These are phyloP conservation scores for Alternaria ethzedia DNA, from an alignment of 2,329 filamentous ascomycete species.

Conservation along the genomic window DNA sequence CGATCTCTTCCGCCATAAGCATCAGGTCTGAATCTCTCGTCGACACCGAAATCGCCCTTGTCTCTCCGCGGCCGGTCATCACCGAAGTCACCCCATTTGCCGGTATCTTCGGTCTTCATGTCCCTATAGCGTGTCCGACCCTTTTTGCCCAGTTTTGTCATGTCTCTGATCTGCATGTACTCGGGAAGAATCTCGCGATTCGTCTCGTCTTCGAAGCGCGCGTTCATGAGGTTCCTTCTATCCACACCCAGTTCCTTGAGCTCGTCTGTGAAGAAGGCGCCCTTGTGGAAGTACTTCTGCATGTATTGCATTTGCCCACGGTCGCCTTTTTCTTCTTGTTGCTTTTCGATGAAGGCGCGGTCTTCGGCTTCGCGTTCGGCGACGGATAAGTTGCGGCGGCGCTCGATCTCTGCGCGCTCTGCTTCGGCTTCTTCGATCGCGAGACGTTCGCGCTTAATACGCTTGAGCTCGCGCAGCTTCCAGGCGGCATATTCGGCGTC, in stretches of 20 bases:
- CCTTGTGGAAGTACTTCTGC: conserved; percentile 97
- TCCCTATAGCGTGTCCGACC: conserved; percentile 90
- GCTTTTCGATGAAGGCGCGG: conserved; percentile 74
- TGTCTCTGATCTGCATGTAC: conserved; percentile 90
- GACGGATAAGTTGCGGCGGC: conserved; percentile 81
- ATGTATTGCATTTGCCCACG: conserved; percentile 86
- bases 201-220: conserved; percentile 80
- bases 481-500: conserved; percentile 90
- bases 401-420: conserved; percentile 87
- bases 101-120: conserved; percentile 88
- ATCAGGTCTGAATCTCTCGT: conserved; percentile 74
- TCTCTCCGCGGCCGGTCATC: conserved; percentile 53
- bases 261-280: conserved; percentile 91
- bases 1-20: conserved; percentile 49
- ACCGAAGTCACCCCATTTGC: conserved; percentile 75
- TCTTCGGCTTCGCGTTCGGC: conserved; percentile 90
- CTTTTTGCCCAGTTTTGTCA: conserved; percentile 92
- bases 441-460: conserved; percentile 85
- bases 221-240: conserved; percentile 84
- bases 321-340: conserved; percentile 75
- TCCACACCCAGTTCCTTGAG: conserved; percentile 76
- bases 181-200: conserved; percentile 86
- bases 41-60: conserved; percentile 55
- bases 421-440: conserved; percentile 83
- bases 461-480: conserved; percentile 89